Evolutionary conservation across 768 basidiomycete genomes (phyloP).

Genomic region (Russula virescens): DNA sequence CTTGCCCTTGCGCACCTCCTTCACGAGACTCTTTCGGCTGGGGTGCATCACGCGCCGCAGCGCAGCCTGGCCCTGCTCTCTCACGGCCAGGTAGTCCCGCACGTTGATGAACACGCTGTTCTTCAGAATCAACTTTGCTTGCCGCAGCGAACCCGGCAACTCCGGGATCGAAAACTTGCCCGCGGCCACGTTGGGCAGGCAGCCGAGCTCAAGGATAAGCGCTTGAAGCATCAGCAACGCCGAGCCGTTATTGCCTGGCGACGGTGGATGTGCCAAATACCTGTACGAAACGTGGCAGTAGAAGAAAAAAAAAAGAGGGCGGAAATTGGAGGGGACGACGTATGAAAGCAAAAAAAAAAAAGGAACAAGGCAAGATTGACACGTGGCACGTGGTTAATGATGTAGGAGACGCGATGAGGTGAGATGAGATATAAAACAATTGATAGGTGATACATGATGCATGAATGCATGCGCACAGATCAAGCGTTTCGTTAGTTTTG

Average conservation of each 20-base stretch:
- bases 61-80: conserved; percentile 56
- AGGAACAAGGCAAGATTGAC: too few species aligned
- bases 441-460: background rate
- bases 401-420: background rate
- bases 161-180: conserved; percentile 36
- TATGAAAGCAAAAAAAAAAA: background rate
- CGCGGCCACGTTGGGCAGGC: conserved; percentile 26
- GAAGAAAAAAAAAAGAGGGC: background rate
- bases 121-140: conserved; percentile 65
- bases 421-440: too few species aligned
- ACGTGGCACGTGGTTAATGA: background rate
- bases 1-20: conserved; percentile 45
- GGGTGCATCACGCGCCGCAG: conserved; percentile 58
- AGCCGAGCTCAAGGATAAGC: conserved; percentile 70
- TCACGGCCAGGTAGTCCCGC: conserved; percentile 63
- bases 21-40: conserved; percentile 54
- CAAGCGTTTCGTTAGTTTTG: background rate
- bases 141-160: conserved; percentile 54
- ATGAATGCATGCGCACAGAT: background rate
- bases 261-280: conserved; percentile 46
- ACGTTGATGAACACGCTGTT: conserved; percentile 64
- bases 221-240: conserved; percentile 64
- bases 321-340: too few species aligned
- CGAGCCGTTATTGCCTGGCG: conserved; percentile 37
- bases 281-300: conserved; percentile 29